Percentiles rank a stretch among this genome's conserved stretches.
Conservation (phyloP, 108 stramenopile species). For the Aureococcus anophagefferens region DNA sequence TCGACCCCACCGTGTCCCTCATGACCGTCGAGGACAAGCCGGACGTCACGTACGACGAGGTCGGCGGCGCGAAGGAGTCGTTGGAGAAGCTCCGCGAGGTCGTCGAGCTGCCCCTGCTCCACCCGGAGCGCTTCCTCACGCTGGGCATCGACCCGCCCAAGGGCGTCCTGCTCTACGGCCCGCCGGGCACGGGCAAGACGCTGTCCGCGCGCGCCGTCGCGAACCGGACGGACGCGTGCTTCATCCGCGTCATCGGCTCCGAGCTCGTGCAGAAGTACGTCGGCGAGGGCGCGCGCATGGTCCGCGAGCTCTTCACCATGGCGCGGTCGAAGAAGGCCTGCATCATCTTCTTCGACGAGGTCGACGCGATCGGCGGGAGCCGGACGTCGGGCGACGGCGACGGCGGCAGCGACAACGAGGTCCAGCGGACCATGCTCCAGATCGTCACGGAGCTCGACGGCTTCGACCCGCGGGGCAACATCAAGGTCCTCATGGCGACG, state of each 20-base stretch:
- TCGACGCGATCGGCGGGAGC: constrained; percentile 83
- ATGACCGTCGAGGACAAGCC: constrained; percentile 99
- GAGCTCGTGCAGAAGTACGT: constrained; percentile 94
- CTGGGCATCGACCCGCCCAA: constrained; percentile 97
- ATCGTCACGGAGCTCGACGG: constrained; percentile 97
- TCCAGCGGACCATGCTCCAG: constrained; percentile 96
- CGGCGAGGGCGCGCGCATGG: constrained; percentile 98
- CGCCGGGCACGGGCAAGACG: constrained; percentile 91
- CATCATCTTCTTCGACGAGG: constrained; percentile 91
- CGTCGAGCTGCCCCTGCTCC: constrained; percentile 80
- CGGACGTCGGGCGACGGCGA: constrained; percentile 65
- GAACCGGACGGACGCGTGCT: constrained; percentile 93
- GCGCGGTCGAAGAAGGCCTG: constrained; percentile 92
- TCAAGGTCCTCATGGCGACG: constrained; percentile 97
- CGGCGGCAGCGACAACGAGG: constrained; percentile 83
- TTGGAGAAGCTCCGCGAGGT: constrained; percentile 94
- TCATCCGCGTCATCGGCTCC: constrained; percentile 92
- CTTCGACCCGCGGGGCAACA: constrained; percentile 93
- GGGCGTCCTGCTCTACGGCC: constrained; percentile 86
- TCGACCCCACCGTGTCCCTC: constrained; percentile 94
- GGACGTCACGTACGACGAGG: constrained; percentile 99
- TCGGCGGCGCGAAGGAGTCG: constrained; percentile 93
- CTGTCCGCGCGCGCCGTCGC: constrained; percentile 85
- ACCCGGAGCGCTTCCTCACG: constrained; percentile 91
- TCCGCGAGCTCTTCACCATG: constrained; percentile 96